These are phyloP conservation scores for Metschnikowia continentalis DNA, from an alignment of 805 yeast species.

Conservation along the genomic window DNA sequence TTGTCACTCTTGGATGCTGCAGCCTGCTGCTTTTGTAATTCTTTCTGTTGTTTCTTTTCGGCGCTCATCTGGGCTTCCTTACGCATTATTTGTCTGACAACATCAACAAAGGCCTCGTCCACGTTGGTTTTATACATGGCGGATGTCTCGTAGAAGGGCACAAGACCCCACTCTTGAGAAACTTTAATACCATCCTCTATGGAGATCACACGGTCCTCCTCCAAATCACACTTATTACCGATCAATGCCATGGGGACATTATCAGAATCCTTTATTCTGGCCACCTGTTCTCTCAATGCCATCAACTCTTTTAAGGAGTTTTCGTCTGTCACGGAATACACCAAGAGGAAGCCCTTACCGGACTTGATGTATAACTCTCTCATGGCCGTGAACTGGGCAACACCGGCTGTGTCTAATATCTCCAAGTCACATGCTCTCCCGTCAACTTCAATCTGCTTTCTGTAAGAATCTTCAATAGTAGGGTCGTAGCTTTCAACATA, in stretches of 20 bases:
- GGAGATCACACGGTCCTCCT: slow-evolving; percentile 65
- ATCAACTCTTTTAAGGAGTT: slow-evolving; percentile 71
- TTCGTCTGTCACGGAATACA: slow-evolving; percentile 57
- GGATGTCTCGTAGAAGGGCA: slow-evolving; percentile 88
- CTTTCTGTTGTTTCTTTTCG: slow-evolving; percentile 43
- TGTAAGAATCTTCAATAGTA: slow-evolving; percentile 92
- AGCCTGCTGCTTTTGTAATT: slow-evolving; percentile 36
- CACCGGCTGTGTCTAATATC: slow-evolving; percentile 58
- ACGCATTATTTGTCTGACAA: slow-evolving; percentile 84
- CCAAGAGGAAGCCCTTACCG: slow-evolving; percentile 69
- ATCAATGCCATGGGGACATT: slow-evolving; percentile 85
- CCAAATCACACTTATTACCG: slow-evolving; percentile 87
- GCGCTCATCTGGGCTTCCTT: slow-evolving; percentile 52
- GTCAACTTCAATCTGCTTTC: slow-evolving; percentile 84
- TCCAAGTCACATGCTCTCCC: slow-evolving; percentile 84
- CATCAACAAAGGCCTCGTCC: slow-evolving; percentile 84
- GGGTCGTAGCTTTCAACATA: slow-evolving; percentile 93
- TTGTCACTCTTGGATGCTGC: slow-evolving; percentile 10
- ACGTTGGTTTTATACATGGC: slow-evolving; percentile 90
- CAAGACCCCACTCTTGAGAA: slow-evolving; percentile 82
- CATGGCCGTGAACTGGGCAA: slow-evolving; percentile 93
- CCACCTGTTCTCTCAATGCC: slow-evolving; percentile 77
- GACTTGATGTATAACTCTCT: slow-evolving; percentile 81
- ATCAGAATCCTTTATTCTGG: slow-evolving; percentile 71
- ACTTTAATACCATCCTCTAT: slow-evolving; percentile 81